Conservation (phyloP, 2,329 filamentous ascomycete genomes). For the Escovopsis sp. region DNA sequence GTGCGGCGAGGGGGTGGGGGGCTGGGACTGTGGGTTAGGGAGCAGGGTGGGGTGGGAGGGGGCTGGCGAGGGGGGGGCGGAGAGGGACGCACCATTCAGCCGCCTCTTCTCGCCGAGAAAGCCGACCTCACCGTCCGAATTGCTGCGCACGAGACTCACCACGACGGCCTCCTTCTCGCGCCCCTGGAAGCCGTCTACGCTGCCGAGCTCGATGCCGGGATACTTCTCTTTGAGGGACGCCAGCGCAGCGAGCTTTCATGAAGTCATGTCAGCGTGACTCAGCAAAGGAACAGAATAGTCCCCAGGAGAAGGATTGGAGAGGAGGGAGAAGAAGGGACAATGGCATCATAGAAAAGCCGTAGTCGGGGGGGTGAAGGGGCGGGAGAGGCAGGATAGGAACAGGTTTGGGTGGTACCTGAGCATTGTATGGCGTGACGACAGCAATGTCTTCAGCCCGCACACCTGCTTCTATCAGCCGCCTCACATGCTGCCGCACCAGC, state of each 20-base stretch:
- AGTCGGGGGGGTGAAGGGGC: too few species aligned
- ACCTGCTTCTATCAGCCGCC: constrained; percentile 60
- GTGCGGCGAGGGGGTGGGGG: constrained; percentile 4
- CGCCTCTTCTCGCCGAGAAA: constrained; percentile 86
- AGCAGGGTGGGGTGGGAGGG: too few species aligned
- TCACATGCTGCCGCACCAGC: constrained; percentile 65
- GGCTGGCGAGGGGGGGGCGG: too few species aligned
- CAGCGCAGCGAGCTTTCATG: constrained; percentile 53
- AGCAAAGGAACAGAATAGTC: background rate
- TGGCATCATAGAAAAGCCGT: too few species aligned
- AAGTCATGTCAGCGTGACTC: constrained; percentile 2
- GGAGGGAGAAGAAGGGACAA: background rate
- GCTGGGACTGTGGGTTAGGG: too few species aligned
- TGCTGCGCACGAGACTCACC: constrained; percentile 87
- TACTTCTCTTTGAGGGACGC: constrained; percentile 68
- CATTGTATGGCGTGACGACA: constrained; percentile 92
- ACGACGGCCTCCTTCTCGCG: constrained; percentile 93
- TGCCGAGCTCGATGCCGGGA: constrained; percentile 82
- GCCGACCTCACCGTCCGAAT: constrained; percentile 71
- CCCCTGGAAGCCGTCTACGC: constrained; percentile 93
- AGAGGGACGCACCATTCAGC: constrained; percentile 72
- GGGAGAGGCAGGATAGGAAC: too few species aligned
- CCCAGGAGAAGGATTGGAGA: too few species aligned
- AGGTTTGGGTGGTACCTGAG: constrained; percentile 42
- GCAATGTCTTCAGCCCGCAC: constrained; percentile 75